These are phyloP conservation scores for Scedosporium aurantiacum DNA, from an alignment of 2,329 filamentous ascomycete species.

Conservation along the genomic window DNA sequence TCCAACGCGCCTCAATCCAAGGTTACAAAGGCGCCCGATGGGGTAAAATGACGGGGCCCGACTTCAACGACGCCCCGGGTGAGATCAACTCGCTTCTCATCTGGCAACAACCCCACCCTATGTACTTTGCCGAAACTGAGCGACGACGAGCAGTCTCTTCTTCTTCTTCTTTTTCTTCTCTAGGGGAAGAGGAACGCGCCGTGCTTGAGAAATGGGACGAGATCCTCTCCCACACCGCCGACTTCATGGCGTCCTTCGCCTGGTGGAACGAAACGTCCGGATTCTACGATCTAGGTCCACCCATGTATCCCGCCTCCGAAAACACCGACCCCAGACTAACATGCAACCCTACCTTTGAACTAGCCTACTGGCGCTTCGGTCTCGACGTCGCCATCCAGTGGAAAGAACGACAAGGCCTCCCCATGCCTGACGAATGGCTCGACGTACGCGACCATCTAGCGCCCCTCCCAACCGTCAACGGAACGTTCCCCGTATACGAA, in stretches of 20 bases:
- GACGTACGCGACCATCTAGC: constrained; percentile 40
- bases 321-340: constrained; percentile 47
- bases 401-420: constrained; percentile 34
- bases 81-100: constrained; percentile 50
- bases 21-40: constrained; percentile 32
- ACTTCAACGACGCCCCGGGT: constrained; percentile 43
- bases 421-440: constrained; percentile 33
- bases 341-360: constrained; percentile 47
- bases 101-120: constrained; percentile 52
- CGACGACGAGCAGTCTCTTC: constrained; percentile 31
- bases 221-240: constrained; percentile 37
- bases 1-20: constrained; percentile 24
- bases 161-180: too few species aligned
- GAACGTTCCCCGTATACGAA: constrained; percentile 44
- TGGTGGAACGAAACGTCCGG: constrained; percentile 40
- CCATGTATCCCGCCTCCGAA: constrained; percentile 37
- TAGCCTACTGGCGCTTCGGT: constrained; percentile 52
- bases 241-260: constrained; percentile 49
- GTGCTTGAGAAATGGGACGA: constrained; percentile 38
- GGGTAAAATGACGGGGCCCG: constrained; percentile 33
- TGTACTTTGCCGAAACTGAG: constrained; percentile 48
- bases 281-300: constrained; percentile 38
- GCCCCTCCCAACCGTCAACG: constrained; percentile 35
- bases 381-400: constrained; percentile 41
- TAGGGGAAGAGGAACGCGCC: constrained; percentile 19